Base-by-base conservation (phyloP, 768 basidiomycete genomes). In the Lactarius psammicola region DNA sequence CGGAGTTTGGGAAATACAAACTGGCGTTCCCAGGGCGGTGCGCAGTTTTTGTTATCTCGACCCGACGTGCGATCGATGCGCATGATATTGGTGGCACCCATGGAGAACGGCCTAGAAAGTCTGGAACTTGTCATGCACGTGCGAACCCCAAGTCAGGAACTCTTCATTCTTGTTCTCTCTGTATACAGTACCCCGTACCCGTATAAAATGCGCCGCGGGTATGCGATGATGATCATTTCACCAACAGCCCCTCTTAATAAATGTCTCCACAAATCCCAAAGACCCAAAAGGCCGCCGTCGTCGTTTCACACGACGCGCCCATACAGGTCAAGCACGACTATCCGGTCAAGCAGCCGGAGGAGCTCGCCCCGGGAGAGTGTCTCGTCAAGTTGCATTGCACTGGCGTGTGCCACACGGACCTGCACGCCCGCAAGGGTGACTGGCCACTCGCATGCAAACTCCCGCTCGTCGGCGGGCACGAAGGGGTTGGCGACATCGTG, bases 341-440 rank as follows among this genome's bases (percentile, higher is more conserved):
- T 63, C 87, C 84, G n/a, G 87, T 90, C 69, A 82, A 76, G 60
- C 77, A 79, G 55, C 81, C 81, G 10, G 76, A 79, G 20, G 78
- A 87, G 4, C 87, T 90, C 73, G 76, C 75, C 0, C 87, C 87
- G 0, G 87, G 87, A 55, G 86, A 91, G 76, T 89, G 87, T 72
- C 85, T 93, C 69, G 79, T 94, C 75, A 87, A 89, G 76, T 80
- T 94, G 72, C 80, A 82, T 40, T 87, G 84, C 77, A 87, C 88
- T 7, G 92, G 92, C 63, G 90, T 93, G n/a, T 94, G 92, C 77
- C 91, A 93, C 73, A 90, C 89, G 3, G 92, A 94, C 72, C 81
- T 92, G 17, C 92, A 94, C 71, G 87, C 87, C 31, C 84, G 84
- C 42, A 76, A 82, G 44, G 85, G 84, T 53, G 94, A 95, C 73